Evolutionary conservation across 345 rosid species (phyloP).

Genomic region (Eucalyptus polybractea): DNA sequence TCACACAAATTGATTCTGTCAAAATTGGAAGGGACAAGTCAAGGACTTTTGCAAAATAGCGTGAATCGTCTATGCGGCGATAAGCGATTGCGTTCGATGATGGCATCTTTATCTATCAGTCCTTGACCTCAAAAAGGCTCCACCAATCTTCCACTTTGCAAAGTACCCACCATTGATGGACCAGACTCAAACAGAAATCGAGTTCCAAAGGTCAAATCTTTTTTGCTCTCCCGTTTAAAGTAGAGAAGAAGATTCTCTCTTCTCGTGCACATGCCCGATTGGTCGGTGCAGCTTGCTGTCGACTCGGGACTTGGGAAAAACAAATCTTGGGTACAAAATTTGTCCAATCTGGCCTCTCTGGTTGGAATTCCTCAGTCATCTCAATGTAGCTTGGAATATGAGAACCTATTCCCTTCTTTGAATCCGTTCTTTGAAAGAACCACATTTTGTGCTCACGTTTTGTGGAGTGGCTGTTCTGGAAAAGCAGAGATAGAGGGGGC

Average conservation of each 20-base stretch:
- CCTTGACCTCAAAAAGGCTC: background rate
- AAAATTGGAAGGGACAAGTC: background rate
- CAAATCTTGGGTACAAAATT: background rate
- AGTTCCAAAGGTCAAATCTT: background rate
- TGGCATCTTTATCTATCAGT: background rate
- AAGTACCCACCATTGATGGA: constrained; percentile 4
- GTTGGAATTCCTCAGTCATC: background rate
- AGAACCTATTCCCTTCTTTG: background rate
- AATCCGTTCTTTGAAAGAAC: background rate
- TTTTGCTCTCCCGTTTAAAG: background rate
- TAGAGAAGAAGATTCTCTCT: background rate
- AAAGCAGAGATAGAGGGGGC: background rate
- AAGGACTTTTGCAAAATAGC: background rate
- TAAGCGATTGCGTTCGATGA: background rate
- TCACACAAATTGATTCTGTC: background rate
- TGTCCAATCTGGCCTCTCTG: background rate
- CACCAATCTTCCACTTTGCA: background rate
- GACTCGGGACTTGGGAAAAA: background rate
- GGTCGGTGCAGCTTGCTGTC: background rate
- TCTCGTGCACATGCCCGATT: background rate
- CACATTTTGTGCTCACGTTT: background rate
- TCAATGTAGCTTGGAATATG: background rate
- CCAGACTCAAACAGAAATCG: background rate
- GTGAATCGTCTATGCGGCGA: background rate
- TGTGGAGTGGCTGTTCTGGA: background rate